Base-by-base conservation (phyloP, 2,329 filamentous ascomycete genomes). In the Aureobasidium sp. region DNA sequence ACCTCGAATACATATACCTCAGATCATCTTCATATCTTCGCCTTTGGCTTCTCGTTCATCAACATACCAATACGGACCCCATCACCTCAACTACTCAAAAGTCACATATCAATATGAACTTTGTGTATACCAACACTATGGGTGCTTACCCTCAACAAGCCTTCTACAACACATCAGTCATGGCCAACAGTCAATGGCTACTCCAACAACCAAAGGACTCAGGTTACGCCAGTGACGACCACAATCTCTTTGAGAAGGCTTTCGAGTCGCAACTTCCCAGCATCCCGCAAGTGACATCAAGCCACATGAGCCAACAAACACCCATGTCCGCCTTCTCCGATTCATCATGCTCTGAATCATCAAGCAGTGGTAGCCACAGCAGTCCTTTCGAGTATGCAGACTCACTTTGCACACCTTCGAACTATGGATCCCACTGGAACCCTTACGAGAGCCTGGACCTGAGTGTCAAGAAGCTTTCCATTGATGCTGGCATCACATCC, bases 171-270 rank as follows among this genome's bases (percentile, higher is more conserved):
- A 48, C 39, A 48, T 32, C 57, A 2, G 34, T 25, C 34, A 59
- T 59, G 57, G 27, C 34, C 39, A 42, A 54, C 37, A 44, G 30
- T 21, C 49, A 55, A 45, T 61, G 59, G 59, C 49, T 61, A 7
- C 59, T 61, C 5, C 59, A 61, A 55, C 59, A 61, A 61, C 59
- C 59, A 16, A 53, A 61, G 30, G 59, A 61, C 13, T 61, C 59
- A 9, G 59, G 59, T 4, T 61, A 61, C 21, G 59, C 59, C 41
- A 54, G 50, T 13, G 49, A 49, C 21, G 59, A 49, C 27, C 32
- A 61, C 21, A 44, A 61, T 9, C 50, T 61, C 14, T 61, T 61
- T 36, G 59, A 54, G 6, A 45, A 61, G 34, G 59, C 59, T 16
- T 61, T 61, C 44, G 16, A 48, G 21, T n/a, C 59, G 9, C 34